These are phyloP conservation scores for Salix purpurea DNA, from an alignment of 345 rosid species.

Conservation along the genomic window DNA sequence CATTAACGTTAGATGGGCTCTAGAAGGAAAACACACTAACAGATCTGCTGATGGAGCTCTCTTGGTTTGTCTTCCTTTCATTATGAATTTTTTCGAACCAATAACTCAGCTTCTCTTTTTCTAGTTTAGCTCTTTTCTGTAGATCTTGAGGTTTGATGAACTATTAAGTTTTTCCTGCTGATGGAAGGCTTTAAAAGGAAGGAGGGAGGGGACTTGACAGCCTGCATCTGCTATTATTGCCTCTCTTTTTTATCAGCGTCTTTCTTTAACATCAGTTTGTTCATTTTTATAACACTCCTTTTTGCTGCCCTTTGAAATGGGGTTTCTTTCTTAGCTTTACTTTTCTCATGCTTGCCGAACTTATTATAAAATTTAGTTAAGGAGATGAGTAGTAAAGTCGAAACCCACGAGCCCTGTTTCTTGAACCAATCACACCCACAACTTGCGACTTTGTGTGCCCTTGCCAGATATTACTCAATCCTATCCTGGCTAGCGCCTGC, in stretches of 20 bases:
- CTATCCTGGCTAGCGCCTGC: background rate
- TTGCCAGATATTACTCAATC: constrained; percentile 13
- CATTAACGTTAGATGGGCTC: constrained; percentile 60
- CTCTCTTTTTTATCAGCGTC: background rate
- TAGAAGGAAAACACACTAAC: constrained; percentile 77
- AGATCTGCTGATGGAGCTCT: constrained; percentile 69
- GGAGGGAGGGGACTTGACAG: constrained; percentile 26
- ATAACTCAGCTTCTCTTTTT: constrained; percentile 1
- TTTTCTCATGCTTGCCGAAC: constrained; percentile 16
- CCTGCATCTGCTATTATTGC: constrained; percentile 18
- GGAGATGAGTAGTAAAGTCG: constrained; percentile 14
- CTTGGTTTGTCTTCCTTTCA: constrained; percentile 66
- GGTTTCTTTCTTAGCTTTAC: constrained; percentile 31
- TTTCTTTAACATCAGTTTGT: constrained; percentile 19
- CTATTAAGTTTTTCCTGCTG: constrained; percentile 11
- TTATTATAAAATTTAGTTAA: background rate
- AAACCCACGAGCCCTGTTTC: constrained; percentile 47
- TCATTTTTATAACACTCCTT: constrained; percentile 19
- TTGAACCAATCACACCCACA: constrained; percentile 43
- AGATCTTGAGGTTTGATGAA: constrained; percentile 21
- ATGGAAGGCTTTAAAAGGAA: constrained; percentile 26
- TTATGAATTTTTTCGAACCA: constrained; percentile 20
- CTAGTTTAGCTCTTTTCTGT: background rate
- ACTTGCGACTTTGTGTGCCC: constrained; percentile 14
- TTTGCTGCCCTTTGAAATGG: constrained; percentile 35